These are phyloP conservation scores for Penicillium paxilli DNA, from an alignment of 495 filamentous ascomycete genomes.

Conservation along the genomic window DNA sequence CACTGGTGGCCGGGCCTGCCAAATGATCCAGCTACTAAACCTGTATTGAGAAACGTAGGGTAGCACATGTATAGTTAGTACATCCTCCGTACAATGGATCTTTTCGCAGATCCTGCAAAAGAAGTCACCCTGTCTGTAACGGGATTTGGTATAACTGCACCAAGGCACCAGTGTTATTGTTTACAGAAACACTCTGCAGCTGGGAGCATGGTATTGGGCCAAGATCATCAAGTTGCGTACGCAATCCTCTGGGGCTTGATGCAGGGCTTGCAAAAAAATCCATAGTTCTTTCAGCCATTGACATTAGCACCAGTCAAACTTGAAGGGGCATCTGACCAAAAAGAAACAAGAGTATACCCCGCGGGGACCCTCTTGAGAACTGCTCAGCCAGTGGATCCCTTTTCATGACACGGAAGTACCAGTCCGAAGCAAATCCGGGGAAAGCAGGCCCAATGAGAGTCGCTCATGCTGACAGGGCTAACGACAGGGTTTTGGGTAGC, in stretches of 20 bases:
- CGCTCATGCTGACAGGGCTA: background rate
- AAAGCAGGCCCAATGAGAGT: background rate
- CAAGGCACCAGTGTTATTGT: background rate
- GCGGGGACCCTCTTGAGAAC: background rate
- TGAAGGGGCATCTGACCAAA: background rate
- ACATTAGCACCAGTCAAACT: background rate
- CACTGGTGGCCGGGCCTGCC: background rate
- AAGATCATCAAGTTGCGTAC: background rate
- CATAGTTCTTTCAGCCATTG: background rate
- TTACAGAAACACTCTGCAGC: background rate
- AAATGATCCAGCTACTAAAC: background rate
- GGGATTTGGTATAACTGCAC: background rate
- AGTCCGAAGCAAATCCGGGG: conserved; percentile 4
- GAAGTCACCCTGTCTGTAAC: background rate
- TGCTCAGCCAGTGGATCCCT: background rate
- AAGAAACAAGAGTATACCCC: background rate
- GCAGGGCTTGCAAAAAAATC: background rate
- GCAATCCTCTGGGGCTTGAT: background rate
- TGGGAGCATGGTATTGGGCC: background rate
- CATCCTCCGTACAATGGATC: background rate
- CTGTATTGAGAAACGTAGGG: background rate
- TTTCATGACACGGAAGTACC: background rate
- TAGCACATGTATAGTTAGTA: background rate
- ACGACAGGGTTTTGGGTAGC: background rate
- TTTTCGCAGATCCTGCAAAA: background rate